Evolutionary conservation across 75 land plant species (phyloP), one percentile per base, ranked within the genome.

Genomic region (Picea glauca): DNA sequence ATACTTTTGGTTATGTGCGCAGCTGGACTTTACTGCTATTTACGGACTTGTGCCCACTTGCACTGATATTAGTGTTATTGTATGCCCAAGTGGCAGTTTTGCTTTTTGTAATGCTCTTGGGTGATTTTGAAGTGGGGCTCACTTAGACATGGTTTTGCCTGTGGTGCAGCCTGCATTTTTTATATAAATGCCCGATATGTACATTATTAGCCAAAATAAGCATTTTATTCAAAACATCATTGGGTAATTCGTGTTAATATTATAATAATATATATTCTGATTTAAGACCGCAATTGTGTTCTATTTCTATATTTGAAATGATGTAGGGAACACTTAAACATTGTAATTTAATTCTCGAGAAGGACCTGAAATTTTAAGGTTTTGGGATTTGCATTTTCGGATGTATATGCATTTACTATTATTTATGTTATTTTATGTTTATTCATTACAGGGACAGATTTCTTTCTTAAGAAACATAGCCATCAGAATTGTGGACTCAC

Each of bases 401-500:
- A 46, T 46, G 54, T 46, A 6, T 21, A 35, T 76, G 56, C 5
- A 31, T 14, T 33, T 18, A 23, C 2, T 62, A 26, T n/a, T 76
- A 33, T 81, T 62, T 62, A 40, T 76, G 58, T 9, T 58, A 18
- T 17, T 1, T 35, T 61, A 40, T 58, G 62, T 35, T 18, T 75
- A 31, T 75, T 7, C 46, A 56, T 31, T 65, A 14, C 81, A 87
- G 89, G 89, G 26, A 85, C 84, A 46, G 89, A 87, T 58, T 87
- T 81, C 64, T 43, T 78, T 68, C 72, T 85, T 57, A 84, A 85
- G 65, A 87, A 87, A 82, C 89, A 87, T 67, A 87, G 89, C 77
- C 74, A 85, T 62, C 80, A 87, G 56, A 75, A 79, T 14, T 87
- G 87, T 62, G 89, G 87, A 76, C 61, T 87, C 40, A 67, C 58